Percentiles rank a stretch among this genome's conserved stretches.
phyloP scores from a whole-genome alignment of 1,284 basidiomycete genomes.

The Meripilus lineatus region DNA sequence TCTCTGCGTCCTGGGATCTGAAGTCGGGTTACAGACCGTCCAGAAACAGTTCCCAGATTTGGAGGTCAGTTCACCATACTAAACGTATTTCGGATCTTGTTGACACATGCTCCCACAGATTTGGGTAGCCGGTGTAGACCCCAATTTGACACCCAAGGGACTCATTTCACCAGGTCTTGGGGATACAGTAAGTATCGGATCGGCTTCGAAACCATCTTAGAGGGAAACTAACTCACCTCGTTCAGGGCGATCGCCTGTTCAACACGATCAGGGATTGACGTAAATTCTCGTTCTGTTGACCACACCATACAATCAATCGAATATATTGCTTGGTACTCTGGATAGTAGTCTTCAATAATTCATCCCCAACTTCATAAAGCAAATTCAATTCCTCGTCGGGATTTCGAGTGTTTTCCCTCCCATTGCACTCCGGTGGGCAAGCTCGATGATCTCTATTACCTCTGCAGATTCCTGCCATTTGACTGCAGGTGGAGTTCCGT shows the following conservation, averaged over 20 bases:
- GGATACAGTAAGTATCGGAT: constrained; percentile 68
- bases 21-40: constrained; percentile 70
- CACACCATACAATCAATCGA: too few species aligned
- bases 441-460: constrained; percentile 72
- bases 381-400: constrained; percentile 16
- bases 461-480: constrained; percentile 68
- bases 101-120: constrained; percentile 58
- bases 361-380: too few species aligned
- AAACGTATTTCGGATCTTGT: too few species aligned
- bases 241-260: constrained; percentile 32
- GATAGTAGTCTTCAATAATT: too few species aligned
- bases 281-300: too few species aligned
- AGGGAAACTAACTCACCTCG: background rate
- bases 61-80: constrained; percentile 52
- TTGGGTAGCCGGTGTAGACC: constrained; percentile 80
- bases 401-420: constrained; percentile 50
- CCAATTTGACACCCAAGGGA: constrained; percentile 65
- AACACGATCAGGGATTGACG: constrained; percentile 27
- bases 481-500: constrained; percentile 48
- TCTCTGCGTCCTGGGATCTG: constrained; percentile 77
- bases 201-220: background rate
- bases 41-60: constrained; percentile 69
- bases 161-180: constrained; percentile 86
- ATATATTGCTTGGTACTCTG: too few species aligned
- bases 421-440: constrained; percentile 58